Evolutionary conservation across 1,284 basidiomycete species (phyloP).

Genomic region (Ceratobasidium sp.): DNA sequence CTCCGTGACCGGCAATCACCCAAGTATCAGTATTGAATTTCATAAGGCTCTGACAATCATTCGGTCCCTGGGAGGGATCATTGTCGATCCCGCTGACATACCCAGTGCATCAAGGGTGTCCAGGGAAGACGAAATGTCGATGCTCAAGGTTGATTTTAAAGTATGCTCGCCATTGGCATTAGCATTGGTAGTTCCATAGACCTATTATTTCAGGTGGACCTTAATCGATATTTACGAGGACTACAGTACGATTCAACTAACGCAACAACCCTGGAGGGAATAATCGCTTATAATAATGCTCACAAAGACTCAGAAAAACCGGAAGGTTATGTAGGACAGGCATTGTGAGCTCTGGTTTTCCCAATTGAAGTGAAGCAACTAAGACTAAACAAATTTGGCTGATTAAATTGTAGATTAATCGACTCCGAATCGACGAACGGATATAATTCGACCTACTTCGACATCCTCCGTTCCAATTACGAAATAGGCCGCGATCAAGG

Average conservation of each 20-base stretch:
- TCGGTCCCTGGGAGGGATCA: conserved; percentile 60
- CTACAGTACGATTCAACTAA: conserved; percentile 60
- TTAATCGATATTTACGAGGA: conserved; percentile 55
- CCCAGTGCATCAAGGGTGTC: conserved; percentile 57
- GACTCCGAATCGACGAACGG: conserved; percentile 52
- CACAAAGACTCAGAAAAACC: conserved; percentile 60
- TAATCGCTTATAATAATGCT: conserved; percentile 62
- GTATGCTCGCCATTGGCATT: too few relatives aligned
- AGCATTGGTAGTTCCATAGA: too few relatives aligned
- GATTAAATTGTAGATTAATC: neutral
- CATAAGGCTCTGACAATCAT: conserved; percentile 59
- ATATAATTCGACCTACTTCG: conserved; percentile 52
- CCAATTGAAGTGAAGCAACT: neutral
- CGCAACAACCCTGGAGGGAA: conserved; percentile 59
- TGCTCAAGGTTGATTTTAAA: conserved; percentile 52
- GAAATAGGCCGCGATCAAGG: conserved; percentile 55
- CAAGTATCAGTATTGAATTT: conserved; percentile 51
- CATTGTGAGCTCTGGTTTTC: conserved; percentile 52
- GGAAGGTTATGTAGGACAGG: conserved; percentile 57
- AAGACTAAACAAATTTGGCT: neutral
- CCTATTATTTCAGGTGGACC: conserved; percentile 53
- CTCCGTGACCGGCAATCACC: neutral
- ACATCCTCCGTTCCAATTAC: conserved; percentile 51
- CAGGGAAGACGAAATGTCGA: conserved; percentile 54
- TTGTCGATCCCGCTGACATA: conserved; percentile 67